A percentile compares a stretch with the other conserved stretches of the same genome.
Conservation (phyloP, 1,284 basidiomycete genomes). For the Papiliotrema flavescens region DNA sequence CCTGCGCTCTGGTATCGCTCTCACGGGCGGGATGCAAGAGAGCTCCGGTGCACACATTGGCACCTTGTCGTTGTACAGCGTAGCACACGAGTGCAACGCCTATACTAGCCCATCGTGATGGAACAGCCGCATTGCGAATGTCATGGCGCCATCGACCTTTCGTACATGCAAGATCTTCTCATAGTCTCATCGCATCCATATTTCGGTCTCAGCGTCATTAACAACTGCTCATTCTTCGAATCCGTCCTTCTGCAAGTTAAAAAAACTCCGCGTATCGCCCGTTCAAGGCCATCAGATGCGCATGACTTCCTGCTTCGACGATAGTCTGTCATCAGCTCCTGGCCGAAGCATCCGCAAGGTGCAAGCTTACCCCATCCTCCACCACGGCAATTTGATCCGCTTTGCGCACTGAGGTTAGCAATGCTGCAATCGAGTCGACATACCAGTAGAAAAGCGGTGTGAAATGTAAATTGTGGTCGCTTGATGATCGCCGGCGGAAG, state of each 20-base stretch:
- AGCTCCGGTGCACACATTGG: too few relatives aligned
- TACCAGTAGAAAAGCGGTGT: slow-evolving; percentile 70
- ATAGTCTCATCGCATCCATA: too few relatives aligned
- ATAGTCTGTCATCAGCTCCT: slow-evolving; percentile 55
- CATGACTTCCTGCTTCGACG: slow-evolving; percentile 74
- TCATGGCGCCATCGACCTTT: too few relatives aligned
- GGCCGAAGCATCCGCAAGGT: slow-evolving; percentile 23
- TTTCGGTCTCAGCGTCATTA: too few relatives aligned
- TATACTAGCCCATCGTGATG: too few relatives aligned
- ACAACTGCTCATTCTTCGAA: slow-evolving; percentile 8
- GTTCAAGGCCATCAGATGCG: slow-evolving; percentile 59
- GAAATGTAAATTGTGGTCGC: slow-evolving; percentile 77
- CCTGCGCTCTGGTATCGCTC: too few relatives aligned
- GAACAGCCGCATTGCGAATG: too few relatives aligned
- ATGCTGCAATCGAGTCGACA: slow-evolving; percentile 34
- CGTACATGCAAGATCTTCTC: too few relatives aligned
- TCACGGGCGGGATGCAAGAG: too few relatives aligned
- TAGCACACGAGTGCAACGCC: too few relatives aligned
- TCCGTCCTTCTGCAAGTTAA: slow-evolving; percentile 21
- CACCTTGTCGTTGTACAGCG: too few relatives aligned
- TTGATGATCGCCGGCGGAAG: slow-evolving; percentile 4
- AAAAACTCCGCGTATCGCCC: slow-evolving; percentile 36
- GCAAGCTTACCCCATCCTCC: slow-evolving; percentile 65
- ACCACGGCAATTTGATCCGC: slow-evolving; percentile 65
- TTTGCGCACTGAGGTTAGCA: slow-evolving; percentile 11